These are phyloP conservation scores for Candida alai DNA, from an alignment of 805 yeast species.

Conservation along the genomic window DNA sequence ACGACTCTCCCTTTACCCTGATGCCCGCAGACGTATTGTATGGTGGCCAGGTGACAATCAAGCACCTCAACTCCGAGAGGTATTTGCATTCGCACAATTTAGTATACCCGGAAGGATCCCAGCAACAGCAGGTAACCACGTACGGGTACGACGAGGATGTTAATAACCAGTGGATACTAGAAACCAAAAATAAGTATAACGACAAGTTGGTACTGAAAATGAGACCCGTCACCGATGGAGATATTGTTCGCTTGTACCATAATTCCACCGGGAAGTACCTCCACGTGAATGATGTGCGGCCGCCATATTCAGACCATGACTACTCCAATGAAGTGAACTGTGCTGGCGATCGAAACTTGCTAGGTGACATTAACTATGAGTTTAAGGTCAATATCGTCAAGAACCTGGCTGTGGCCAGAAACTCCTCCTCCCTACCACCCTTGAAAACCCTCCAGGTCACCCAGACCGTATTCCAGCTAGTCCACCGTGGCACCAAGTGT, in stretches of 20 bases:
- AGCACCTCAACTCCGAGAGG: slow-evolving; percentile 67
- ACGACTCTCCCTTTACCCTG: slow-evolving; percentile 32
- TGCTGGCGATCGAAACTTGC: slow-evolving; percentile 57
- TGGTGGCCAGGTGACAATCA: slow-evolving; percentile 69
- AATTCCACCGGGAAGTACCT: slow-evolving; percentile 61
- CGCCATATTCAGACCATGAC: slow-evolving; percentile 89
- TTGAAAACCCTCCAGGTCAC: slow-evolving; percentile 46
- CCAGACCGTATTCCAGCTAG: slow-evolving; percentile 66
- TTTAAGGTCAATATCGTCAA: slow-evolving; percentile 55
- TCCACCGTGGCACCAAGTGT: slow-evolving; percentile 67
- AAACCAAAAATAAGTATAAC: slow-evolving; percentile 32
- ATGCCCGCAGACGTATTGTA: slow-evolving; percentile 63
- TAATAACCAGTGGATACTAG: slow-evolving; percentile 75
- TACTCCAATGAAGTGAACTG: slow-evolving; percentile 82
- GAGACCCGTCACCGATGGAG: slow-evolving; percentile 48
- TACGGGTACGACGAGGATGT: slow-evolving; percentile 54
- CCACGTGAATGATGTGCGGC: slow-evolving; percentile 68
- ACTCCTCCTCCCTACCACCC: slow-evolving; percentile 31
- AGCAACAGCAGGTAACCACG: slow-evolving; percentile 77
- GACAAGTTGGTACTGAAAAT: slow-evolving; percentile 33
- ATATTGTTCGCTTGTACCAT: slow-evolving; percentile 66
- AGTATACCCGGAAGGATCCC: slow-evolving; percentile 60
- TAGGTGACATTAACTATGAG: slow-evolving; percentile 65
- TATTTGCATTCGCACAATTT: slow-evolving; percentile 77
- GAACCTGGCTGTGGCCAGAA: slow-evolving; percentile 31